A percentile compares a stretch with the other conserved stretches of the same genome.
These are phyloP conservation scores for Mallotus repandus DNA, from an alignment of 441 rosid genomes.

Conservation along the genomic window DNA sequence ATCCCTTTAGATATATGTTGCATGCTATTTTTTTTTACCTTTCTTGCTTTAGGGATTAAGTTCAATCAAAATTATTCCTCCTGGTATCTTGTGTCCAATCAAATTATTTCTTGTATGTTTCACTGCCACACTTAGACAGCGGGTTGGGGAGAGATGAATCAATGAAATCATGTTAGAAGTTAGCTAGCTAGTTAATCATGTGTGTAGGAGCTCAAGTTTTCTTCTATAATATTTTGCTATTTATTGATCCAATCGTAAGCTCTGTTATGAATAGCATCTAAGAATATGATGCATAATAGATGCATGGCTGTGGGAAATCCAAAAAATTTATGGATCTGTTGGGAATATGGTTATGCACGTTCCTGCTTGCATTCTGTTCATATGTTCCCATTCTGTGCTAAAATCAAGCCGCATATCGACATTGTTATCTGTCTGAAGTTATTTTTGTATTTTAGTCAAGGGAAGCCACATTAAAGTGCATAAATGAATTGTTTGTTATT, in stretches of 20 bases:
- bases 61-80: too few species aligned
- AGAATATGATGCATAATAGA: background rate
- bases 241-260: background rate
- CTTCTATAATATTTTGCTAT: background rate
- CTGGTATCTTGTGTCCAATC: background rate
- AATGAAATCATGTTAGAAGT: background rate
- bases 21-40: background rate
- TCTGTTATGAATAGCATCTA: background rate
- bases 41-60: too few species aligned
- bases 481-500: background rate
- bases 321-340: background rate
- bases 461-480: background rate
- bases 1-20: background rate
- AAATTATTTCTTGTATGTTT: background rate
- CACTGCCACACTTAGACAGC: background rate
- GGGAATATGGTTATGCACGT: background rate
- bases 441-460: background rate
- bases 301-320: background rate
- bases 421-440: background rate
- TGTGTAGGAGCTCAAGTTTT: background rate
- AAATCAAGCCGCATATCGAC: constrained; percentile 1
- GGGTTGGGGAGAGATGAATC: background rate
- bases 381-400: background rate
- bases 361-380: background rate
- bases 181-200: background rate